A percentile compares a stretch with the other conserved stretches of the same genome.
phyloP scores from a whole-genome alignment of 2,329 filamentous ascomycete genomes.

The Epichloe baconii region DNA sequence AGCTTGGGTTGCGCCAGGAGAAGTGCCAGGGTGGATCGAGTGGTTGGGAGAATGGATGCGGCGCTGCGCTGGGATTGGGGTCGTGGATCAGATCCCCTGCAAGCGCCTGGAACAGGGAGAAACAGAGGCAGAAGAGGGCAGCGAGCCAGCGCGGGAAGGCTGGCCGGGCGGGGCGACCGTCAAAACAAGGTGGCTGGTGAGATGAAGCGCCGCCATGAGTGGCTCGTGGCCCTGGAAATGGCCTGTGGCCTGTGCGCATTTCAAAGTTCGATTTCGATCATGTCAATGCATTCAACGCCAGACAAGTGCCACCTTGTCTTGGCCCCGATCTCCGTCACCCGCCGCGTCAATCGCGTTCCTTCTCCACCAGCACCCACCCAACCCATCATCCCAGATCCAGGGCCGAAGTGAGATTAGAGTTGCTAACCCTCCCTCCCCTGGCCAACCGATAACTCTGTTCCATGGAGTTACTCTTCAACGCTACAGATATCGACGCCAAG shows the following conservation, averaged over 20 bases:
- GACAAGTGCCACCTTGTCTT: neutral
- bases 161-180: slow-evolving; percentile 14
- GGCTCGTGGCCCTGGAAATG: neutral
- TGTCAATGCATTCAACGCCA: neutral
- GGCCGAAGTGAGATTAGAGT: neutral
- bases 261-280: neutral
- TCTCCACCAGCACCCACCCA: too few species aligned
- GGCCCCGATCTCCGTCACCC: too few species aligned
- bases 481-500: neutral
- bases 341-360: too few species aligned
- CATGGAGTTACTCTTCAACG: too few species aligned
- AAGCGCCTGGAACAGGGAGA: neutral
- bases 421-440: neutral
- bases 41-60: neutral
- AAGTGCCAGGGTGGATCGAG: neutral
- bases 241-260: neutral
- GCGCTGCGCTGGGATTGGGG: neutral
- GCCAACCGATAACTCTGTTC: neutral
- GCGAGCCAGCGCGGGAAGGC: neutral
- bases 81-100: neutral
- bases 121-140: neutral
- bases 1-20: neutral
- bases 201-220: neutral
- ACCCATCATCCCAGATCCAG: too few species aligned
- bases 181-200: slow-evolving; percentile 22